Percentiles rank a stretch among this genome's conserved stretches.
These are phyloP conservation scores for Xylaria castorea DNA, from an alignment of 495 filamentous ascomycete species.

Conservation along the genomic window DNA sequence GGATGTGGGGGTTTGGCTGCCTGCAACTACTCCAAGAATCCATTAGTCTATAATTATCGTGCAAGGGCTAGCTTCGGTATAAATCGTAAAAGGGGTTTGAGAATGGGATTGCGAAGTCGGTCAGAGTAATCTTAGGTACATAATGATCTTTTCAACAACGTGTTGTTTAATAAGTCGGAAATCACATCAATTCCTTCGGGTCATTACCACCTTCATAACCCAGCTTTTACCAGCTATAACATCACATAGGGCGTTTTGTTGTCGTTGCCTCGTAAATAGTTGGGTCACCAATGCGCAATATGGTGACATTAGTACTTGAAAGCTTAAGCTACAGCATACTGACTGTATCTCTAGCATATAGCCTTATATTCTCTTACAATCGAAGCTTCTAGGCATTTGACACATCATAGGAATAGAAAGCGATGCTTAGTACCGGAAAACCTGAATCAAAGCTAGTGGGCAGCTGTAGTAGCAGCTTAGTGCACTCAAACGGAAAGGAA, in stretches of 20 bases:
- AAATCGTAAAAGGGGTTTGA: not conserved
- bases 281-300: not conserved
- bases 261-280: not conserved
- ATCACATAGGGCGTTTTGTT: not conserved
- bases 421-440: not conserved
- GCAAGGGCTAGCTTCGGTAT: not conserved
- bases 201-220: not conserved
- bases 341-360: not conserved
- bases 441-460: not conserved
- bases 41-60: not conserved
- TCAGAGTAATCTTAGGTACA: not conserved
- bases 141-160: not conserved
- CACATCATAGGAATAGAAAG: not conserved
- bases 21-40: not conserved
- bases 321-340: not conserved
- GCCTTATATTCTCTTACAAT: not conserved
- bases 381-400: not conserved
- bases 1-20: not conserved
- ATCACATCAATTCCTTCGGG: not conserved
- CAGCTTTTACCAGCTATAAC: not conserved
- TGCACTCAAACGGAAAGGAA: not conserved
- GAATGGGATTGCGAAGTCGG: not conserved
- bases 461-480: not conserved
- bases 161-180: not conserved
- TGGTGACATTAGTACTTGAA: not conserved